Percentiles rank a stretch among this genome's conserved stretches.
Conservation (phyloP, 176 grass and related monocot genomes). For the Oryza coarctata region DNA sequence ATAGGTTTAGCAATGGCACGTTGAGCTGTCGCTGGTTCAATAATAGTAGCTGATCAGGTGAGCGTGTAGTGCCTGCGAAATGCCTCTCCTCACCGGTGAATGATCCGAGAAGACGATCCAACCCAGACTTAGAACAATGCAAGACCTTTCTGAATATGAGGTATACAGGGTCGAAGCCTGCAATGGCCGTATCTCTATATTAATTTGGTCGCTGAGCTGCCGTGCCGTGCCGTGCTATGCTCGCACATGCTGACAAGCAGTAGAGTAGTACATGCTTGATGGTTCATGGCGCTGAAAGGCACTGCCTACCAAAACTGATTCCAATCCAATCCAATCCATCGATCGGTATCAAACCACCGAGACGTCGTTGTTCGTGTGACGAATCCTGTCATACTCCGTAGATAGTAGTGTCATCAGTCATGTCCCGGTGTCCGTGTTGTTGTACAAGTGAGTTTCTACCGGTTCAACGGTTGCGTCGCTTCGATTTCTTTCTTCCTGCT, state of each 20-base stretch:
- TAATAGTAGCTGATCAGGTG: neutral
- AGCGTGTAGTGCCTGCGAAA: slow-evolving; percentile 2
- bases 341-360: too few species aligned
- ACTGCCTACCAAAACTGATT: neutral
- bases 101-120: neutral
- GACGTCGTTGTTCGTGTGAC: neutral
- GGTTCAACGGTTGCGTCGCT: too few species aligned
- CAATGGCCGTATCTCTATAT: neutral
- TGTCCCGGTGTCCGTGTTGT: too few species aligned
- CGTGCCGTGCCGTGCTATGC: neutral
- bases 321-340: neutral
- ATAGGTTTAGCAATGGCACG: neutral
- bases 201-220: neutral
- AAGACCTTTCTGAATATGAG: neutral
- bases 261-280: too few species aligned
- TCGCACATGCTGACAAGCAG: neutral
- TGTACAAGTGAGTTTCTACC: too few species aligned
- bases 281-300: neutral
- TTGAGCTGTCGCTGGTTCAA: neutral
- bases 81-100: neutral
- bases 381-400: neutral
- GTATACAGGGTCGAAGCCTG: neutral
- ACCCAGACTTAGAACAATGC: neutral
- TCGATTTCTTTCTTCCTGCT: neutral
- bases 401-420: neutral